Base-by-base conservation (phyloP, 352 stramenopile species). In the Pythium oligandrum region DNA sequence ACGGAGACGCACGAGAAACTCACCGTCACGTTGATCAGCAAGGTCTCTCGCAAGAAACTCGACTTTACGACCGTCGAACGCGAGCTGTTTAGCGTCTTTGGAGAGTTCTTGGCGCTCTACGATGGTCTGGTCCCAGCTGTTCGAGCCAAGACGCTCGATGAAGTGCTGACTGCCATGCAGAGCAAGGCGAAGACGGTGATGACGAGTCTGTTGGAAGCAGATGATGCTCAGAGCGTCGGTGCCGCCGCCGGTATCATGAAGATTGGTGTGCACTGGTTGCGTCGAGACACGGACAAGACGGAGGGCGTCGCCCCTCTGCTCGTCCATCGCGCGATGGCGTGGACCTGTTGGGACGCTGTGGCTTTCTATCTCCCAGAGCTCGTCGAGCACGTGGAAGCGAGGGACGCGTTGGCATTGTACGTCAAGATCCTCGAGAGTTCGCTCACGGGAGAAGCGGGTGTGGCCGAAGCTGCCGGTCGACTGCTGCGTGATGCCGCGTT, bases 401-500 rank as follows among this genome's bases (percentile, higher is more conserved):
- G 52, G 0, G 32, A 62, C 30, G 61, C 55, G 1, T 31, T 43
- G 1, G 48, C 39, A 3, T 30, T 69, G 33, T 69, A 54, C 30
- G 38, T 45, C 2, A 34, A 57, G 47, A 37, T 69, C 6, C 37
- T 69, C n/a, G 7, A 34, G 7, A 64, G 56, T 40, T 60, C 43
- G 31, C 32, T 64, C 8, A 59, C 11, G 4, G 37, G 4, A 12
- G 12, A 17, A 34, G 9, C 40, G 17, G 6, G 8, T 48, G 40
- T 31, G 44, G 17, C 4, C 31, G 39, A 8, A 8, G 62, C 59
- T 40, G 47, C 46, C 31, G 44, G 44, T 48, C 74, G 73, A 3
- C 81, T 86, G 48, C 56, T 93, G 53, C 64, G 66, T 40, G 84
- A 93, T 51, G 84, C 84, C 8, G 75, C 65, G 3, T 93, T 95